phyloP scores from a whole-genome alignment of 2,329 filamentous ascomycete genomes.

The Colletotrichum sp. region DNA sequence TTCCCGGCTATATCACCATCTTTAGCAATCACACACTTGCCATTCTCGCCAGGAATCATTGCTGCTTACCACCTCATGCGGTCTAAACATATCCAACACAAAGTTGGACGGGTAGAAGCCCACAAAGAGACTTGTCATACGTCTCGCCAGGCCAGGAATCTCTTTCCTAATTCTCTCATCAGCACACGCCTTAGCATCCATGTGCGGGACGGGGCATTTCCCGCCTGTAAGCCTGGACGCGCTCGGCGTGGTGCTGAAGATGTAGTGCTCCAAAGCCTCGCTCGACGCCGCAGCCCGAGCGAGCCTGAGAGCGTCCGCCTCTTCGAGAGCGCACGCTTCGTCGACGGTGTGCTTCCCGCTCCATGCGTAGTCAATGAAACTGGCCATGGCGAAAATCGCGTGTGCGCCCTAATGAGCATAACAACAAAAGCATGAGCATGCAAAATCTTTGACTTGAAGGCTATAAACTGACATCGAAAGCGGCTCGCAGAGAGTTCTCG shows the following conservation, averaged over 20 bases:
- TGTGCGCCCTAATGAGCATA: not conserved
- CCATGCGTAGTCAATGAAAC: not conserved
- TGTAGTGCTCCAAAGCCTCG: not conserved
- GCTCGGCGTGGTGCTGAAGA: not conserved
- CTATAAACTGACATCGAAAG: not conserved
- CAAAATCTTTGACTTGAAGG: not conserved
- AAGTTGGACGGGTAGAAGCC: not conserved
- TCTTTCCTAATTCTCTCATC: not conserved
- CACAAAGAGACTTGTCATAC: not conserved
- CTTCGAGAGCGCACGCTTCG: not conserved
- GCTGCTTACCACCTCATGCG: not conserved
- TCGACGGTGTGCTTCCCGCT: not conserved
- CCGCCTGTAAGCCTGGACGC: not conserved
- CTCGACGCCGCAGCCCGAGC: not conserved
- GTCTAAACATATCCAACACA: not conserved
- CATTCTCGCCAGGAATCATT: fast-evolving
- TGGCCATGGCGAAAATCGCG: not conserved
- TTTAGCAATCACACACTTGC: fast-evolving
- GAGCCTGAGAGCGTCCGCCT: not conserved
- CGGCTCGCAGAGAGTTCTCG: not conserved
- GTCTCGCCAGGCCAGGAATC: not conserved
- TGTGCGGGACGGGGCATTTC: not conserved
- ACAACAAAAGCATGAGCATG: not conserved
- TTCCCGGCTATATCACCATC: not conserved
- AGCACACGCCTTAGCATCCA: not conserved